These are phyloP conservation scores for Ophiostoma montium DNA, from an alignment of 2,329 filamentous ascomycete species.

Conservation along the genomic window DNA sequence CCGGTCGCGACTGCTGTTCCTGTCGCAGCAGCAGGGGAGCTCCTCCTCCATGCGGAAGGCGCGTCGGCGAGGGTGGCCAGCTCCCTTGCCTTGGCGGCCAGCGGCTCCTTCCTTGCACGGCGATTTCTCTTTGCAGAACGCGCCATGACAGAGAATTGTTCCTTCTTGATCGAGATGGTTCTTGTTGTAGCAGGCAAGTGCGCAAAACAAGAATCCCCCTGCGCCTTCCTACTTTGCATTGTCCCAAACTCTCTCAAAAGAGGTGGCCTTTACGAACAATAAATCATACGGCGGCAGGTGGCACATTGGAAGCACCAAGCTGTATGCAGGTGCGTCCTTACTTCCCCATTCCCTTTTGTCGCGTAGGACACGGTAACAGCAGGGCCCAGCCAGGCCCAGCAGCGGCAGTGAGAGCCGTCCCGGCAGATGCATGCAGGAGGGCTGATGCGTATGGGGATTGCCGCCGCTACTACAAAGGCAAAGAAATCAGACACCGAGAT, in stretches of 20 bases:
- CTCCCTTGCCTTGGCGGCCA: background rate
- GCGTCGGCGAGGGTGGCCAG: background rate
- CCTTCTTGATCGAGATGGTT: background rate
- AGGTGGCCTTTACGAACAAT: background rate
- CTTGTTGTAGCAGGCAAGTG: too few relatives aligned
- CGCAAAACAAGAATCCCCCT: too few relatives aligned
- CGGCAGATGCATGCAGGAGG: too few relatives aligned
- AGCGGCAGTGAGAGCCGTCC: too few relatives aligned
- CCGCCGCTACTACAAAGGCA: too few relatives aligned
- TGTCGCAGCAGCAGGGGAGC: background rate
- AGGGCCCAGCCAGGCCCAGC: too few relatives aligned
- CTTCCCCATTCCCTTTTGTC: background rate
- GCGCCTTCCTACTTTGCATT: background rate
- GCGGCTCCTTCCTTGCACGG: background rate
- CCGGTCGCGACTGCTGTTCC: background rate
- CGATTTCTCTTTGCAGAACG: background rate
- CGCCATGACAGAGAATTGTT: background rate
- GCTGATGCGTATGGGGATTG: too few relatives aligned
- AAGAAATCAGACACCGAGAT: too few relatives aligned
- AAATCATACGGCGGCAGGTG: background rate
- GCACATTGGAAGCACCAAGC: background rate
- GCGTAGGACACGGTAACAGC: background rate
- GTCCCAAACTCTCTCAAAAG: too few relatives aligned
- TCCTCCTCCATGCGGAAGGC: constrained; percentile 1
- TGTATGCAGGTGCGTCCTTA: background rate